These are phyloP conservation scores for Claviceps pazoutovae DNA, from an alignment of 2,329 filamentous ascomycete genomes.

Conservation along the genomic window DNA sequence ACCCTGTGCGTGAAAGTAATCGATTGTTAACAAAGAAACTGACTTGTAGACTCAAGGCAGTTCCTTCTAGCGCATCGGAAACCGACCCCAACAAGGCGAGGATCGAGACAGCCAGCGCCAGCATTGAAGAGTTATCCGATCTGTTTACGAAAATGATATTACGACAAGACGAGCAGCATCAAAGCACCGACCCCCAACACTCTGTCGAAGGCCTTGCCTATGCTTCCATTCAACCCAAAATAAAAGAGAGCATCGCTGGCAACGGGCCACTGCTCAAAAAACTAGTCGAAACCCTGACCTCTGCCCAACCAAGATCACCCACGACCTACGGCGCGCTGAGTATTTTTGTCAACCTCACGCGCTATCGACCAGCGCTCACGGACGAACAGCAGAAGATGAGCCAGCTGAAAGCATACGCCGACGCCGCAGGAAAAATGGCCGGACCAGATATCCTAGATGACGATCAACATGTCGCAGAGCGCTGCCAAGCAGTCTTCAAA, in stretches of 20 bases:
- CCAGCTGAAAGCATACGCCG: constrained; percentile 88
- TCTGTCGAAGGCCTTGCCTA: constrained; percentile 88
- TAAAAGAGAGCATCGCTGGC: constrained; percentile 67
- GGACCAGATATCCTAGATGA: constrained; percentile 57
- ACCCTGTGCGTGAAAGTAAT: not conserved
- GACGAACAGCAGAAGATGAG: constrained; percentile 88
- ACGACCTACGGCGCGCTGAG: constrained; percentile 76
- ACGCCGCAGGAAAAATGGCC: constrained; percentile 56
- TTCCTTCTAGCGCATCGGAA: constrained; percentile 29
- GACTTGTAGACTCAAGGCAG: constrained; percentile 38
- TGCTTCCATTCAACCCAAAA: constrained; percentile 68
- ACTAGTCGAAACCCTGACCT: constrained; percentile 49
- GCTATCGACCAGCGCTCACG: constrained; percentile 61
- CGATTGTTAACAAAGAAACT: constrained; percentile 29
- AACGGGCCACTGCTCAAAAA: constrained; percentile 55
- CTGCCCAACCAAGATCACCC: constrained; percentile 49
- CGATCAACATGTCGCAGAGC: constrained; percentile 57
- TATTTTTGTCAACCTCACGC: constrained; percentile 72
- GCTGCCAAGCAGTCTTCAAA: constrained; percentile 68
- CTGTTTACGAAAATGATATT: constrained; percentile 55
- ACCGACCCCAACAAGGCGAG: constrained; percentile 27
- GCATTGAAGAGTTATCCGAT: constrained; percentile 49
- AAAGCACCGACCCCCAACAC: constrained; percentile 43
- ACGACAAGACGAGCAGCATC: constrained; percentile 37
- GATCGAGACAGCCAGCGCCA: constrained; percentile 41